Evolutionary conservation across 116 monocot genomes (phyloP), one percentile per base, ranked within the genome.

Genomic region (Dioscorea cayenensis): DNA sequence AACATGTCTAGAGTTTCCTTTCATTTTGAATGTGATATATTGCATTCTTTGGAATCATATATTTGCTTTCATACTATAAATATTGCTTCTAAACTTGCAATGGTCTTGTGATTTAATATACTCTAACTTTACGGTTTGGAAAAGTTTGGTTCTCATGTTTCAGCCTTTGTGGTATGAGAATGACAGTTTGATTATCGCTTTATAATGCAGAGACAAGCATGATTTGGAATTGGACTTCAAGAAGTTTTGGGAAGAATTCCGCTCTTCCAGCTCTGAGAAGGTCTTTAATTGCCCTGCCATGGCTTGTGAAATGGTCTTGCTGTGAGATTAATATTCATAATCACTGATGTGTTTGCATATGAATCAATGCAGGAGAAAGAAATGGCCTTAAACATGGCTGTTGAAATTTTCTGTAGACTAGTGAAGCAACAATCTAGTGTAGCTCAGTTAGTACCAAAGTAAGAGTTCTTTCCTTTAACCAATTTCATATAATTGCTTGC

Each of bases 171-270:
- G 14, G 8, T 21, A 48, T 36, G 37, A 13, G 14, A 21, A 48
- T 21, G 36, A 20, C 67, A 37, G 11, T 21, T 67, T 36, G 35
- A 67, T 12, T 38, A 72, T 51, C 29, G 61, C 63, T 84, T 72
- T 11, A 35, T 69, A 55, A 67, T 83, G 64, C 86, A 99, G 99
- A 82, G 94, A 78, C 23, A 93, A 83, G 70, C 71, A 99, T 94
- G 93, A 87, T 38, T 60, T 90, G 78, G 99, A 99, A 75, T 66
- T 80, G 84, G 94, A 93, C 52, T 99, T 99, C 70, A 94, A 81
- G 87, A 88, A 83, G 72, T 91, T 78, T 76, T 99, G 99, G 99
- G 99, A 99, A 87, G 89, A 91, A 73, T 99, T 99, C 76, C 99
- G 99, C 83, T 84, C 89, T 72, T 99, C 99, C 74, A 82, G 86